phyloP scores from a whole-genome alignment of 1,284 basidiomycete species.

The Sanghuangporus sanghuang region DNA sequence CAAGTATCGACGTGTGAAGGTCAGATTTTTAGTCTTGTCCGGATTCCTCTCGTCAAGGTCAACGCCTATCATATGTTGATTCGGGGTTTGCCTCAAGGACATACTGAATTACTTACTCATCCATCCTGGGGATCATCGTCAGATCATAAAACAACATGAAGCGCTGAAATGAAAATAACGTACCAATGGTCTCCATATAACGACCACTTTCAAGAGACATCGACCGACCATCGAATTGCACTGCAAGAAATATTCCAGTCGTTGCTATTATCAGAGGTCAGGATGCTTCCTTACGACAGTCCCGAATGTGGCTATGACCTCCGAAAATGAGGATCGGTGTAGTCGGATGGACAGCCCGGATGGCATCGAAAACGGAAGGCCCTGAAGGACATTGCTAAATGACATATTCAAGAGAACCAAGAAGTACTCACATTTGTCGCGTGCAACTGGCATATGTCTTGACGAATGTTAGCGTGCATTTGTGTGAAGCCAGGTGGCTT shows the following conservation, averaged over 20 bases:
- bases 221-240: constrained; percentile 56
- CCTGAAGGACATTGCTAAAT: constrained; percentile 18
- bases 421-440: too few relatives aligned
- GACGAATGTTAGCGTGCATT: constrained; percentile 18
- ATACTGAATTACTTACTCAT: constrained; percentile 35
- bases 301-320: constrained; percentile 47
- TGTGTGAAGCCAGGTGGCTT: not conserved
- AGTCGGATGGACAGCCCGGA: constrained; percentile 64
- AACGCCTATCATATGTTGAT: constrained; percentile 35
- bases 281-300: constrained; percentile 29
- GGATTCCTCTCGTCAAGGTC: constrained; percentile 34
- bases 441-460: constrained; percentile 47
- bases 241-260: constrained; percentile 22
- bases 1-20: constrained; percentile 65
- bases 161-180: constrained; percentile 17
- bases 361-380: constrained; percentile 67
- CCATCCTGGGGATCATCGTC: constrained; percentile 34
- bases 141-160: not conserved
- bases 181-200: constrained; percentile 85
- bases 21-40: constrained; percentile 33
- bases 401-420: too few relatives aligned
- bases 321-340: constrained; percentile 82
- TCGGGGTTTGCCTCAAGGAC: not conserved
- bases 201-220: constrained; percentile 77
- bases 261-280: not conserved